phyloP scores from a whole-genome alignment of 192 early-diverging fungal species.

The Entomortierella chlamydospora region DNA sequence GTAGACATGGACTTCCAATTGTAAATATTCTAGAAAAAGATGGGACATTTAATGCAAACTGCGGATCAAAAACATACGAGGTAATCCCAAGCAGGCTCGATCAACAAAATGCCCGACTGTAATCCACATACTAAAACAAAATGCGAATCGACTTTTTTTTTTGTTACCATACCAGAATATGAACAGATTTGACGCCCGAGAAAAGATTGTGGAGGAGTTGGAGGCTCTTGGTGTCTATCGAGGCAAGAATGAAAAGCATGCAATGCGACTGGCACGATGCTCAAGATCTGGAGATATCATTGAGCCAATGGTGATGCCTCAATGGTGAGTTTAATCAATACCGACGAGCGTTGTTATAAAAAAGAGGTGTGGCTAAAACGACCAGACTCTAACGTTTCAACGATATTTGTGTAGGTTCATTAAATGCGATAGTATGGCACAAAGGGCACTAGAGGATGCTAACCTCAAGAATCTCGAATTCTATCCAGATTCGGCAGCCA shows the following conservation, averaged over 20 bases:
- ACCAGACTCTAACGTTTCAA: neutral
- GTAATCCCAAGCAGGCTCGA: too few relatives aligned
- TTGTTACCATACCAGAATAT: conserved; percentile 63
- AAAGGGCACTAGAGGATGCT: conserved; percentile 74
- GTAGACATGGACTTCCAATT: conserved; percentile 82
- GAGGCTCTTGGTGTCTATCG: conserved; percentile 74
- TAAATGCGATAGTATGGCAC: conserved; percentile 81
- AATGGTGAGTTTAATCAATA: conserved; percentile 75
- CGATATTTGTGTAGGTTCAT: conserved; percentile 70
- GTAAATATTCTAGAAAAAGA: conserved; percentile 89
- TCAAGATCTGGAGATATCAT: conserved; percentile 93
- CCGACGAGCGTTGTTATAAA: neutral
- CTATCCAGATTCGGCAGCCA: conserved; percentile 77
- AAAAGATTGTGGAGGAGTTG: conserved; percentile 73
- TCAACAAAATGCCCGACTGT: neutral
- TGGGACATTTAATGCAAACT: conserved; percentile 83
- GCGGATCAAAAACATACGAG: conserved; percentile 65
- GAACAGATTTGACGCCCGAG: conserved; percentile 87
- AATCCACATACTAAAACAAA: too few relatives aligned
- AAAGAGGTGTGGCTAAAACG: neutral
- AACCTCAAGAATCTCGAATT: conserved; percentile 71
- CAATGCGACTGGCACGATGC: conserved; percentile 77
- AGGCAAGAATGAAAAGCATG: conserved; percentile 82
- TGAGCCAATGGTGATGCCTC: conserved; percentile 95
- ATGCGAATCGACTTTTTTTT: neutral